A percentile compares a stretch with the other conserved stretches of the same genome.
Conservation (phyloP, 768 basidiomycete species). For the Mycena floridula region DNA sequence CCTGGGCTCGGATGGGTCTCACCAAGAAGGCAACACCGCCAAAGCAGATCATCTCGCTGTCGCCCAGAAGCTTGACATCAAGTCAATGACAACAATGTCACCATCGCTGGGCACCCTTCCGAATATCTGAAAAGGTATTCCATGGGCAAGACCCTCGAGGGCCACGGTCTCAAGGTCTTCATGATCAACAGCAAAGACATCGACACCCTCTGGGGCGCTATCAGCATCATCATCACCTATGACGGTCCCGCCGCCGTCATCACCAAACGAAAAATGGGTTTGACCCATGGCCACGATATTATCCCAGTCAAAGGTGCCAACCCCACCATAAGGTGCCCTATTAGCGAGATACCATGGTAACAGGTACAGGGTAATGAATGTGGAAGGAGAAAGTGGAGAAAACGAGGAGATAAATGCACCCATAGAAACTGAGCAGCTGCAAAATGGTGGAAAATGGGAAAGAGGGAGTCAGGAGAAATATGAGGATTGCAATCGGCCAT, state of each 20-base stretch:
- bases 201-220: constrained; percentile 67
- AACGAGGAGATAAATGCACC: too few relatives aligned
- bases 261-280: constrained; percentile 67
- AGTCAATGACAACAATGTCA: constrained; percentile 92
- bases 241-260: constrained; percentile 82
- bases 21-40: constrained; percentile 89
- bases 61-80: constrained; percentile 77
- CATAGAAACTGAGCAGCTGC: too few relatives aligned
- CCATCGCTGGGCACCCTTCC: constrained; percentile 88
- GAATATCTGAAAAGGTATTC: constrained; percentile 79
- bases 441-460: too few relatives aligned
- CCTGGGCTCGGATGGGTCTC: constrained; percentile 85
- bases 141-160: constrained; percentile 63
- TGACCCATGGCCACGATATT: constrained; percentile 77
- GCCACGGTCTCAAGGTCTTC: constrained; percentile 77
- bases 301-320: constrained; percentile 75
- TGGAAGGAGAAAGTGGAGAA: too few relatives aligned
- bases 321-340: too few relatives aligned
- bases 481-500: too few relatives aligned
- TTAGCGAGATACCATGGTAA: too few relatives aligned
- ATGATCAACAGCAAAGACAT: constrained; percentile 74
- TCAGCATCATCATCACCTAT: constrained; percentile 48
- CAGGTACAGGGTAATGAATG: too few relatives aligned
- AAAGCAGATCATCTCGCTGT: constrained; percentile 89
- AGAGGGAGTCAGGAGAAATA: too few relatives aligned